These are phyloP conservation scores for Penicillium sp. DNA, from an alignment of 2,329 filamentous ascomycete species.

Conservation along the genomic window DNA sequence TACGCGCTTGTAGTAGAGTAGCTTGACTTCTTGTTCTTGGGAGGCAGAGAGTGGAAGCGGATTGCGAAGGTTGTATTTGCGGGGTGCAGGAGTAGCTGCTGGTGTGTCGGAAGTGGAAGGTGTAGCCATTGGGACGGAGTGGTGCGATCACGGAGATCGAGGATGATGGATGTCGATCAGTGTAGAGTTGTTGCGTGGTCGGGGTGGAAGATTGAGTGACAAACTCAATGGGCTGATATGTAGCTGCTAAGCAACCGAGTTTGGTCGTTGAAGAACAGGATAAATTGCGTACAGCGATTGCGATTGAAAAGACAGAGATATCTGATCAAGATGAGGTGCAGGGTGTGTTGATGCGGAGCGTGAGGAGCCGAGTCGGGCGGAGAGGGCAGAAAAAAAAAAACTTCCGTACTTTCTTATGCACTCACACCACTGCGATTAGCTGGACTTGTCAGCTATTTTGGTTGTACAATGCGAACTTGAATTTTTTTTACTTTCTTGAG, in stretches of 20 bases:
- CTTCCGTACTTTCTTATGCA: constrained; percentile 13
- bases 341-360: constrained; percentile 24
- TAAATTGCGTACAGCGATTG: background rate
- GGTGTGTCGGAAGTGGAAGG: constrained; percentile 24
- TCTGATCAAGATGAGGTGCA: constrained; percentile 9
- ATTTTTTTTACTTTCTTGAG: background rate
- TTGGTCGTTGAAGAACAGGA: background rate
- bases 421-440: constrained; percentile 5
- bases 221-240: background rate
- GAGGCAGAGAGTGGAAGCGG: constrained; percentile 79
- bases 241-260: background rate
- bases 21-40: constrained; percentile 78
- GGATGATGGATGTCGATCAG: constrained; percentile 15
- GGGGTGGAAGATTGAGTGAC: background rate
- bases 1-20: constrained; percentile 78
- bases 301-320: background rate
- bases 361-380: constrained; percentile 26
- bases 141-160: constrained; percentile 21
- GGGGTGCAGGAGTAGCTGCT: constrained; percentile 16
- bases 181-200: constrained; percentile 10
- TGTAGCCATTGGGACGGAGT: constrained; percentile 22
- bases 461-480: background rate
- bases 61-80: constrained; percentile 57
- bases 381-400: constrained; percentile 26
- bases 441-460: constrained; percentile 4